phyloP scores from a whole-genome alignment of 2,329 filamentous ascomycete genomes.

The Aspergillus sp. region DNA sequence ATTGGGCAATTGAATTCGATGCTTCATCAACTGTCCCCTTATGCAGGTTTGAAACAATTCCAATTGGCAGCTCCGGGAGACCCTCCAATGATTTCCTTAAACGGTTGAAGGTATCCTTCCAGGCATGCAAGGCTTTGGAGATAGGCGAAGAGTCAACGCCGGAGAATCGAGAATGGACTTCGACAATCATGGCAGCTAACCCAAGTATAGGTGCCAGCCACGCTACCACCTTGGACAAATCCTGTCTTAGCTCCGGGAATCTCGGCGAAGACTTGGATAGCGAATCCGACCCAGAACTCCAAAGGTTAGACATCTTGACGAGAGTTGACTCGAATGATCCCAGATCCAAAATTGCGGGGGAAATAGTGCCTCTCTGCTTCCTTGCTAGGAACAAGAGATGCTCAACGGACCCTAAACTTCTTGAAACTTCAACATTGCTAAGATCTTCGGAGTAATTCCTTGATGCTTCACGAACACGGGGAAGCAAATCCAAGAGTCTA shows the following conservation, averaged over 20 bases:
- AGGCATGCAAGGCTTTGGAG: conserved; percentile 44
- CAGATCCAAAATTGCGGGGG: conserved; percentile 26
- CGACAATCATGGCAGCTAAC: conserved; percentile 58
- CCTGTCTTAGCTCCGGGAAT: conserved; percentile 13
- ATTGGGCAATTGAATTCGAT: conserved; percentile 18
- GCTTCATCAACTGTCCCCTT: conserved; percentile 25
- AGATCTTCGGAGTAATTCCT: conserved; percentile 80
- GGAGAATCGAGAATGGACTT: conserved; percentile 64
- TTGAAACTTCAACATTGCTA: conserved; percentile 70
- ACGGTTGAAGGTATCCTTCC: conserved; percentile 46
- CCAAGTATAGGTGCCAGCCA: conserved; percentile 70
- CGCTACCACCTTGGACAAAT: conserved; percentile 25
- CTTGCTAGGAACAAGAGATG: conserved; percentile 61
- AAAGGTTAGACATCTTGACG: conserved; percentile 29
- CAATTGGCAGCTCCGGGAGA: conserved; percentile 48
- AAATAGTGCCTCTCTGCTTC: conserved; percentile 34
- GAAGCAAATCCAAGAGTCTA: conserved; percentile 69
- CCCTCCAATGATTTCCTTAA: conserved; percentile 40
- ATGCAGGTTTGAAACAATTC: conserved; percentile 37
- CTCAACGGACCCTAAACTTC: conserved; percentile 82
- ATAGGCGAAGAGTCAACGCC: conserved; percentile 45
- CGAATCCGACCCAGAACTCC: conserved; percentile 20
- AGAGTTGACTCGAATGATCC: conserved; percentile 24
- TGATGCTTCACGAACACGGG: conserved; percentile 60
- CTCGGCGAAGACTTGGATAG: conserved; percentile 16